phyloP scores from a whole-genome alignment of 2,329 filamentous ascomycete genomes.

The Knufia fluminis region DNA sequence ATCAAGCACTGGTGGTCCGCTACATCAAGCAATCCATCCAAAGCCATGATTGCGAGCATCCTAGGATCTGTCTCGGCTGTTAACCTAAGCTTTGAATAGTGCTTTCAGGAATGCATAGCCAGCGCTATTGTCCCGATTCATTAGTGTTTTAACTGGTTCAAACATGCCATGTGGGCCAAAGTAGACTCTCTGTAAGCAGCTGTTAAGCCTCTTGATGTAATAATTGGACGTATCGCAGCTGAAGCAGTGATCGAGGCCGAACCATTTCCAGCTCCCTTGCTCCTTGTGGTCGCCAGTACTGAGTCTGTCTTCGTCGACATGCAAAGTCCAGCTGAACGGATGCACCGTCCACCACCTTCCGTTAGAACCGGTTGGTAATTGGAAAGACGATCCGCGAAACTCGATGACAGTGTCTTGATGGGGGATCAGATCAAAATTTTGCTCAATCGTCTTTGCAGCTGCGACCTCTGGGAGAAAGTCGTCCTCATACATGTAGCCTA shows the following conservation, averaged over 20 bases:
- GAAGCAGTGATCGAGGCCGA: conserved; percentile 41
- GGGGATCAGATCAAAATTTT: conserved; percentile 50
- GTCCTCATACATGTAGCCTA: conserved; percentile 48
- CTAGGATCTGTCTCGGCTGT: conserved; percentile 53
- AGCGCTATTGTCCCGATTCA: conserved; percentile 26
- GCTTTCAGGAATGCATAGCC: conserved; percentile 39
- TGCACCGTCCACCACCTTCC: conserved; percentile 53
- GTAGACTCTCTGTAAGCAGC: conserved; percentile 52
- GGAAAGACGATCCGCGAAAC: conserved; percentile 50
- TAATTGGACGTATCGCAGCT: conserved; percentile 32
- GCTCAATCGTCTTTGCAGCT: conserved; percentile 53
- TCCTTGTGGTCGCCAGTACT: conserved; percentile 56
- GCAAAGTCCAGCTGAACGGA: conserved; percentile 45
- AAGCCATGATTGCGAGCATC: conserved; percentile 47
- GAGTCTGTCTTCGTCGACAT: conserved; percentile 24
- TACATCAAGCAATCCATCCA: conserved; percentile 43
- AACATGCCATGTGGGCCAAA: conserved; percentile 40
- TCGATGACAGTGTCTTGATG: conserved; percentile 41
- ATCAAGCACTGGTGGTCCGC: too few species aligned
- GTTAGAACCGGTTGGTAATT: conserved; percentile 45
- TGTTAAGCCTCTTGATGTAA: conserved; percentile 48
- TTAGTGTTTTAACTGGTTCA: neutral
- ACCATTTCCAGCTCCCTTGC: conserved; percentile 51
- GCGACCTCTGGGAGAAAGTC: conserved; percentile 47
- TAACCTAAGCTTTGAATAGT: conserved; percentile 40